Conservation (phyloP, 2,329 filamentous ascomycete genomes). For the Ceratocystis smalleyi region DNA sequence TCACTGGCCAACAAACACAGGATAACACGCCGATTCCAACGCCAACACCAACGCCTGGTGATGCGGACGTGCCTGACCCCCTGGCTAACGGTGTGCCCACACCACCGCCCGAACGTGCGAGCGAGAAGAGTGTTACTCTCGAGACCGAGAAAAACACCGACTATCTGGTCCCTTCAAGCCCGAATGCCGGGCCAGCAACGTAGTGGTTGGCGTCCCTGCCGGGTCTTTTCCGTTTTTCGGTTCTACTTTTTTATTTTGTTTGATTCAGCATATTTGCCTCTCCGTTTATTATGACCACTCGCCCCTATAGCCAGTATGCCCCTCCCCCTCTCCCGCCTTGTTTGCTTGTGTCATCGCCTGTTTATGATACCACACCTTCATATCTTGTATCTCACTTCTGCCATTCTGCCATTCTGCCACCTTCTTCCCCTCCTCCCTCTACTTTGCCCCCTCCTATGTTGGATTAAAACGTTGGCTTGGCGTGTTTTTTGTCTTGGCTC, state of each 20-base stretch:
- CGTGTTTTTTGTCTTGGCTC: neutral
- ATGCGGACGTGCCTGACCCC: constrained; percentile 6
- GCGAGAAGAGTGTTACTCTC: constrained; percentile 12
- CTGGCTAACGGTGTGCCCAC: constrained; percentile 14
- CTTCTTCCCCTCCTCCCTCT: neutral
- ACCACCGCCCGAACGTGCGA: constrained; percentile 14
- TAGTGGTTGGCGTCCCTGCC: neutral
- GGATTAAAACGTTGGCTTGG: neutral
- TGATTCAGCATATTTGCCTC: constrained; percentile 1
- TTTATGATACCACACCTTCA: neutral
- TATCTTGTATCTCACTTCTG: neutral
- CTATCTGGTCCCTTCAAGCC: neutral
- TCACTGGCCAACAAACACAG: neutral
- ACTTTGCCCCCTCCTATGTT: neutral
- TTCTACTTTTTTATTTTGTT: constrained; percentile 5
- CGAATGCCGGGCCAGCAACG: no score
- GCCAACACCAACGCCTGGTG: constrained; percentile 4
- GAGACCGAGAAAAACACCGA: neutral
- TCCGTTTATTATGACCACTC: neutral
- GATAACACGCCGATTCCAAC: constrained; percentile 9
- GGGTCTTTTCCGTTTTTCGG: constrained; percentile 3
- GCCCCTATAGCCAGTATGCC: neutral
- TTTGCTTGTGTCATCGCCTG: constrained; percentile 1
- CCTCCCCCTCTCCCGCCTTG: neutral
- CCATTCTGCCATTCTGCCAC: neutral